Conservation (phyloP, 208 protist species). For the Trichomonas vaginalis region DNA sequence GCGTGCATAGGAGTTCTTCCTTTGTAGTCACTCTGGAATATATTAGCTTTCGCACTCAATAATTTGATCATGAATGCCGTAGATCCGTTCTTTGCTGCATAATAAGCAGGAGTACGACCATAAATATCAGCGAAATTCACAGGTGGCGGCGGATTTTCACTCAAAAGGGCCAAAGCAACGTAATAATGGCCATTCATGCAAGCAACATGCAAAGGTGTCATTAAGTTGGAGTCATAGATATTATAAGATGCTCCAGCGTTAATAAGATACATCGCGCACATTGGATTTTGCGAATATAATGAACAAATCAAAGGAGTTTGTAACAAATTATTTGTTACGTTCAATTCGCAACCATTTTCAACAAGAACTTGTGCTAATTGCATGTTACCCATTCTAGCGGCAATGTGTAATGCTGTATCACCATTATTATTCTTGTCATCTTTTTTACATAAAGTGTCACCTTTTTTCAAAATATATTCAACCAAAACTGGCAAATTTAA, state of each 20-base stretch:
- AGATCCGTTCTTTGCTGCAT: background rate
- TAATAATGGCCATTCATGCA: background rate
- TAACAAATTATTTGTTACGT: background rate
- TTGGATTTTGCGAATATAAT: background rate
- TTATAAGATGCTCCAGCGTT: background rate
- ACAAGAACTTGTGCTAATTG: background rate
- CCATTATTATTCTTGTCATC: background rate
- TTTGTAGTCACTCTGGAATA: background rate
- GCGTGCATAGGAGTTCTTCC: background rate
- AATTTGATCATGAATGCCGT: background rate
- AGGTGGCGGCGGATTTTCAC: background rate
- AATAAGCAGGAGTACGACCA: background rate
- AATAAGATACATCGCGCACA: background rate
- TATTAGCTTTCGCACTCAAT: background rate
- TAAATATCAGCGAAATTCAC: background rate
- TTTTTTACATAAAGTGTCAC: background rate
- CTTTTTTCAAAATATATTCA: background rate
- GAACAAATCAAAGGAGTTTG: background rate
- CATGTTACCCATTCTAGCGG: background rate
- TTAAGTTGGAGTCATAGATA: background rate
- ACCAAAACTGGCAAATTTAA: background rate
- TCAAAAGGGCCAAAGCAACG: background rate
- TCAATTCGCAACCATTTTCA: background rate
- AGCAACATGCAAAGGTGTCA: background rate
- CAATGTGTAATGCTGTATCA: background rate